phyloP scores from a whole-genome alignment of 306 rosid species.

The Cicer chorassanicum region DNA sequence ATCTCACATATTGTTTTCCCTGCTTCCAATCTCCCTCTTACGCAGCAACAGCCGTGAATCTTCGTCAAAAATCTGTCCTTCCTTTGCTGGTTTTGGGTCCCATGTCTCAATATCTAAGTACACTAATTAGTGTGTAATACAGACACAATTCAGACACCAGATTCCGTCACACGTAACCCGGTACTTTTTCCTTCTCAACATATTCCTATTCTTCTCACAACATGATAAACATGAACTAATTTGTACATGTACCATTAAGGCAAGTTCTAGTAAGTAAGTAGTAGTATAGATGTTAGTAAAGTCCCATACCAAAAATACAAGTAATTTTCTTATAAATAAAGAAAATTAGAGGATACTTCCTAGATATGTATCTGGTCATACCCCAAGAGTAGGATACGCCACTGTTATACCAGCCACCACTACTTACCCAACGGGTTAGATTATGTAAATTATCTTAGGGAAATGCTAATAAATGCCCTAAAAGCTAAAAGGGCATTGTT shows the following conservation, averaged over 20 bases:
- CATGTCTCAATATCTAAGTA: too few relatives aligned
- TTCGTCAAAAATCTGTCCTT: too few relatives aligned
- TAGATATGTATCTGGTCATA: neutral
- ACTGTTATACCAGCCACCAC: neutral
- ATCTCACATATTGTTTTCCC: too few relatives aligned
- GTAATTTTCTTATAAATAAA: neutral
- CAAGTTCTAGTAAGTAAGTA: neutral
- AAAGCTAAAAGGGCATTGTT: too few relatives aligned
- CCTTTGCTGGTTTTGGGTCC: too few relatives aligned
- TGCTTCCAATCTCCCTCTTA: too few relatives aligned
- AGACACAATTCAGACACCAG: neutral
- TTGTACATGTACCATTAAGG: neutral
- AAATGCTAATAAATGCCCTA: too few relatives aligned
- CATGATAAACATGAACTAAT: neutral
- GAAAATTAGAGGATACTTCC: neutral
- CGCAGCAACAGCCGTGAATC: too few relatives aligned
- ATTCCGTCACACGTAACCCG: neutral
- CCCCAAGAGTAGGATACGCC: neutral
- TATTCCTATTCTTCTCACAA: neutral
- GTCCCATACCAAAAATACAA: neutral
- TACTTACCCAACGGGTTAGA: neutral
- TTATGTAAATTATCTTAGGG: too few relatives aligned
- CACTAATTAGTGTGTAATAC: neutral
- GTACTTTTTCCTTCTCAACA: too few relatives aligned
- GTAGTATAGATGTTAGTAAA: neutral